Conservation (phyloP, 164 flowering plant genomes). For the Tinospora cordifolia region DNA sequence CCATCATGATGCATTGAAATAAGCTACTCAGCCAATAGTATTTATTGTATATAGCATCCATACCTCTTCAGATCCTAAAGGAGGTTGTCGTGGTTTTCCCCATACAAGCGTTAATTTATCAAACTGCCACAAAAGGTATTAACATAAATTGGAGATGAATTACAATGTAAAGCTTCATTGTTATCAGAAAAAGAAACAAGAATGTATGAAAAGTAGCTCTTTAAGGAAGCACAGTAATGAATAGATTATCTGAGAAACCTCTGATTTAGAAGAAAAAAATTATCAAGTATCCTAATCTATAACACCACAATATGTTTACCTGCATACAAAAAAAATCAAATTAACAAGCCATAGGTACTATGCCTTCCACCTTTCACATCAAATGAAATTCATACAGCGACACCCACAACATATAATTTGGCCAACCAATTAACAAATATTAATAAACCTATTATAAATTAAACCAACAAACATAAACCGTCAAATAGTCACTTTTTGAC, state of each 20-base stretch:
- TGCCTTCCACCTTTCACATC: neutral
- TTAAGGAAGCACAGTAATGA: neutral
- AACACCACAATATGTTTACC: too few species aligned
- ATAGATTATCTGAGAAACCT: neutral
- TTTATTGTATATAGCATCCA: neutral
- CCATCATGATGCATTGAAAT: neutral
- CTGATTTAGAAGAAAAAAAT: neutral
- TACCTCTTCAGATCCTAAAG: slow-evolving; percentile 80
- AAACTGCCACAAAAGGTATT: slow-evolving; percentile 50
- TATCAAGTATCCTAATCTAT: too few species aligned
- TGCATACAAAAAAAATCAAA: neutral
- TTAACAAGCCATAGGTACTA: neutral
- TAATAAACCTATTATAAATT: neutral
- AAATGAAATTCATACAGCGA: neutral
- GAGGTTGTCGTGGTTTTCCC: slow-evolving; percentile 93
- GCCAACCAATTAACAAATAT: neutral
- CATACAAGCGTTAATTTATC: slow-evolving; percentile 72
- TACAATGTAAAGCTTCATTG: neutral
- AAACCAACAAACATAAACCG: neutral
- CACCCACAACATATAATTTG: neutral
- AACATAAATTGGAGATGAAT: slow-evolving; percentile 5
- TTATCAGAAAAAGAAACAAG: neutral
- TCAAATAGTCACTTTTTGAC: neutral
- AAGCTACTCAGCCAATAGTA: neutral
- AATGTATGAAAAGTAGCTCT: neutral